phyloP scores from a whole-genome alignment of 352 stramenopile species.

The Pythium scleroteichum region DNA sequence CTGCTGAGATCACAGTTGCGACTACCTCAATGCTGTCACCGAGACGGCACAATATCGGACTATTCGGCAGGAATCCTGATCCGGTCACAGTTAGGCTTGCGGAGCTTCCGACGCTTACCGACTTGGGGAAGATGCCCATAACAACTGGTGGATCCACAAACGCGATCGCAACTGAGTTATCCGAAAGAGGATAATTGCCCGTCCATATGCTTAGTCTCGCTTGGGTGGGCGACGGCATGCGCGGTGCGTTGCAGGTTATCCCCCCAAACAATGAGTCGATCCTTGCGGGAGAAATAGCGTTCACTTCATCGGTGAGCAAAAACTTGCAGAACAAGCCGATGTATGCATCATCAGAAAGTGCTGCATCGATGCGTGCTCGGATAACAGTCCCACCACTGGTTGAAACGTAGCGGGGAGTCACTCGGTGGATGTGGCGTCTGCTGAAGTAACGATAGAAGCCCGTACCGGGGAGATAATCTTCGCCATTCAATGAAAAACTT shows the following conservation, averaged over 20 bases:
- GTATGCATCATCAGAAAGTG: background rate
- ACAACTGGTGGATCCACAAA: conserved; percentile 4
- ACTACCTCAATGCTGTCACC: conserved; percentile 6
- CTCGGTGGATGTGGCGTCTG: conserved; percentile 2
- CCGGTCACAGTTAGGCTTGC: background rate
- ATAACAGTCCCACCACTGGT: background rate
- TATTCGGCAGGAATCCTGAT: conserved; percentile 7
- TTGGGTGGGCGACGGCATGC: background rate
- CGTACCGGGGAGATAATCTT: conserved; percentile 9
- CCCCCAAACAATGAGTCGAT: background rate
- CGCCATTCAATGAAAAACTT: conserved; percentile 15
- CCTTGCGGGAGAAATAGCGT: background rate
- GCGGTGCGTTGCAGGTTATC: conserved; percentile 4
- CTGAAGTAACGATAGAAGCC: conserved; percentile 8
- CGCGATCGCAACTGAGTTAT: conserved; percentile 12
- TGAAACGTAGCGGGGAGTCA: conserved; percentile 11
- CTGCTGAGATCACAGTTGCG: conserved; percentile 9
- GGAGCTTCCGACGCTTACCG: background rate
- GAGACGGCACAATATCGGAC: conserved; percentile 10
- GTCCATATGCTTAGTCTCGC: conserved; percentile 11
- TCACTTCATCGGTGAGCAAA: background rate
- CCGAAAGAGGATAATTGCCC: background rate
- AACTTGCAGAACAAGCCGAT: background rate
- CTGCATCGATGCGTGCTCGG: background rate
- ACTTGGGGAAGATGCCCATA: conserved; percentile 6